These are phyloP conservation scores for Cichorium intybus DNA, from an alignment of 140 eudicot species.

Conservation along the genomic window DNA sequence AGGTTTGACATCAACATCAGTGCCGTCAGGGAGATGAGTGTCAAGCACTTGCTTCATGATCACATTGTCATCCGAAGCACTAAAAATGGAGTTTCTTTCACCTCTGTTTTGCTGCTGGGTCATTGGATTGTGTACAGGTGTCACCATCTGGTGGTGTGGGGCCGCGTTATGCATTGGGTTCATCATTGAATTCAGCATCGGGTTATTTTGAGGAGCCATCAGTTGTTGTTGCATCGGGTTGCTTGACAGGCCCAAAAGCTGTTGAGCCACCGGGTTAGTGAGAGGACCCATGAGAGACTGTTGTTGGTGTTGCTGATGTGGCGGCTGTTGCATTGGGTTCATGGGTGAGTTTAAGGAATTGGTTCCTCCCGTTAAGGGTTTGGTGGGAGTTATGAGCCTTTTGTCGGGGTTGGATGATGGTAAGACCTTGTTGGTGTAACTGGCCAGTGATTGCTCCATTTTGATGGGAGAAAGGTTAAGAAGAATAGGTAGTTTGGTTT, in stretches of 20 bases:
- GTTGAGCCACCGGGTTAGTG: slow-evolving; percentile 31
- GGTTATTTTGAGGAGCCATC: slow-evolving; percentile 27
- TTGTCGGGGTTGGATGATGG: slow-evolving; percentile 37
- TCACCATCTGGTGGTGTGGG: slow-evolving; percentile 30
- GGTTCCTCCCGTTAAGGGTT: slow-evolving; percentile 20
- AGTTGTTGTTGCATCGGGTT: slow-evolving; percentile 29
- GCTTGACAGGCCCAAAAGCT: not conserved
- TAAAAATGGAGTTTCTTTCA: slow-evolving; percentile 42
- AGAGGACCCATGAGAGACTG: slow-evolving; percentile 30
- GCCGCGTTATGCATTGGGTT: slow-evolving; percentile 23
- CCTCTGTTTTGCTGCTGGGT: slow-evolving; percentile 30
- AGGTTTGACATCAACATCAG: slow-evolving; percentile 52
- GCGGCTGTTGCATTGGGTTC: slow-evolving; percentile 31
- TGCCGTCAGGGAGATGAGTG: slow-evolving; percentile 58
- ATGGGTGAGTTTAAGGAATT: slow-evolving; percentile 30
- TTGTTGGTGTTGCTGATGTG: slow-evolving; percentile 29
- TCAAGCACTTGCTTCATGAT: slow-evolving; percentile 52
- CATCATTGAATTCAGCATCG: slow-evolving; percentile 25
- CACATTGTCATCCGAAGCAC: slow-evolving; percentile 59
- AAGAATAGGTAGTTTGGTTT: slow-evolving; percentile 16
- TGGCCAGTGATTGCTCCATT: slow-evolving; percentile 39
- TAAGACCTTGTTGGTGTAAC: slow-evolving; percentile 29
- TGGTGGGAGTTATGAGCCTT: slow-evolving; percentile 27
- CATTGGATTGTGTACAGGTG: slow-evolving; percentile 20
- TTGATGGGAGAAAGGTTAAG: not conserved